phyloP scores from a whole-genome alignment of 208 protist species.

The Wallacemonas sp. region DNA sequence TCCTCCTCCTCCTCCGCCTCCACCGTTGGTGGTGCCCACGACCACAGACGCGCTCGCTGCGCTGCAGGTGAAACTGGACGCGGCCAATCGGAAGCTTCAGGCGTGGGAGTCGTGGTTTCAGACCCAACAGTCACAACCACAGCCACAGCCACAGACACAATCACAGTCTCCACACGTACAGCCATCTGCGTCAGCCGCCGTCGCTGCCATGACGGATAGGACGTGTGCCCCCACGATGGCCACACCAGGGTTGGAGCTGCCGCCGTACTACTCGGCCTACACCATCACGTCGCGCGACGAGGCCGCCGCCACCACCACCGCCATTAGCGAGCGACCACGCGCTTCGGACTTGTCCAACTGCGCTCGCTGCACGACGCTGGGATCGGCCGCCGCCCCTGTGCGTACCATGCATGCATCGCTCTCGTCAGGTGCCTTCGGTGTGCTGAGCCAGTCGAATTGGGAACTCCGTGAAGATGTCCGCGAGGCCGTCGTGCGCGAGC shows the following conservation, averaged over 20 bases:
- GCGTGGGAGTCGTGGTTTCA: constrained; percentile 71
- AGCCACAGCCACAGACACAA: not conserved
- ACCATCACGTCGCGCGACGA: not conserved
- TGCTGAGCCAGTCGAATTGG: constrained; percentile 30
- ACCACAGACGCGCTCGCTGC: not conserved
- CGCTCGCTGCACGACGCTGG: too few species aligned
- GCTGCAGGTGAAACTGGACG: constrained; percentile 34
- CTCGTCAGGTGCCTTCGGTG: too few species aligned
- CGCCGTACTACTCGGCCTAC: constrained; percentile 18
- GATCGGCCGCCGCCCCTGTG: too few species aligned
- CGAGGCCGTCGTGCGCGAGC: constrained; percentile 43
- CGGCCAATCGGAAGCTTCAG: constrained; percentile 43
- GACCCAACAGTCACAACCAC: constrained; percentile 4
- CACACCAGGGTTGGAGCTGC: not conserved
- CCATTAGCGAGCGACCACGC: too few species aligned
- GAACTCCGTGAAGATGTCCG: constrained; percentile 17
- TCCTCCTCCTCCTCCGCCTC: not conserved
- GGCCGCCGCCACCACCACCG: not conserved
- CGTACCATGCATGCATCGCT: too few species aligned
- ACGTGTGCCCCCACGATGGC: not conserved
- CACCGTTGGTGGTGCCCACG: not conserved
- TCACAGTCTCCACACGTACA: too few species aligned
- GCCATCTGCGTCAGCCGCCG: too few species aligned
- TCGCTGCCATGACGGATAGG: too few species aligned
- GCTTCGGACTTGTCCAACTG: too few species aligned